Percentiles rank a stretch among this genome's conserved stretches.
Evolutionary conservation across 73 alveolate genomes (phyloP).

Genomic region (Chromera velia): DNA sequence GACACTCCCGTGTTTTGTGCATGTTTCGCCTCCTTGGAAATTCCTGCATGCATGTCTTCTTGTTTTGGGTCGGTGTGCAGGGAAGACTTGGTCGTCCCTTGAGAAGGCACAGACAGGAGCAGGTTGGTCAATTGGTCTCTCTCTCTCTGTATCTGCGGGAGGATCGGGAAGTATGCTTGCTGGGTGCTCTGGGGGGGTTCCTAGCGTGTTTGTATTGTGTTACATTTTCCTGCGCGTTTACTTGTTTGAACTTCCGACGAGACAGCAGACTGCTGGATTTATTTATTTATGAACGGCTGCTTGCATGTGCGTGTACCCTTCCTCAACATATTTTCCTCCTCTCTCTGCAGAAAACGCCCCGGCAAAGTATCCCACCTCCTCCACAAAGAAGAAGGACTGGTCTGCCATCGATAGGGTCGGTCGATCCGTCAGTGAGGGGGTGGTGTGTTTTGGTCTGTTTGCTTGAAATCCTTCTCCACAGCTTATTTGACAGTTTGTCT

Average conservation of each 20-base stretch:
- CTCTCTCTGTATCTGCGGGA: not conserved
- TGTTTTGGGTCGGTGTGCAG: not conserved
- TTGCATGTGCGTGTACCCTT: too few relatives aligned
- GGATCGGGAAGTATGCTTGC: not conserved
- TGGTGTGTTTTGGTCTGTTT: too few relatives aligned
- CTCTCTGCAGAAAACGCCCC: constrained; percentile 57
- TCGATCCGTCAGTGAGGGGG: not conserved
- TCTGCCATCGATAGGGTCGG: constrained; percentile 63
- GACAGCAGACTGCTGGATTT: too few relatives aligned
- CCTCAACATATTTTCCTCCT: too few relatives aligned
- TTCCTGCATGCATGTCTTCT: too few relatives aligned
- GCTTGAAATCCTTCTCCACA: too few relatives aligned
- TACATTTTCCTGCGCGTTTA: too few relatives aligned
- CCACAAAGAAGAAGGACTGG: constrained; percentile 78
- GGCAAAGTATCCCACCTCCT: constrained; percentile 83
- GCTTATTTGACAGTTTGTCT: too few relatives aligned
- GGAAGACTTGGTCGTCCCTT: constrained; percentile 16
- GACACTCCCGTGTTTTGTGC: too few relatives aligned
- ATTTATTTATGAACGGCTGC: too few relatives aligned
- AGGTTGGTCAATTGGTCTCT: not conserved
- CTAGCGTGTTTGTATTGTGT: constrained; percentile 31
- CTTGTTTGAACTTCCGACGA: too few relatives aligned
- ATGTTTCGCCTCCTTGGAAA: too few relatives aligned
- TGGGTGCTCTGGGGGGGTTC: constrained; percentile 46
- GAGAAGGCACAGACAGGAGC: constrained; percentile 34